Conservation (phyloP, 371 early-diverging fungal species). For the Syncephalis plumigaleata region DNA sequence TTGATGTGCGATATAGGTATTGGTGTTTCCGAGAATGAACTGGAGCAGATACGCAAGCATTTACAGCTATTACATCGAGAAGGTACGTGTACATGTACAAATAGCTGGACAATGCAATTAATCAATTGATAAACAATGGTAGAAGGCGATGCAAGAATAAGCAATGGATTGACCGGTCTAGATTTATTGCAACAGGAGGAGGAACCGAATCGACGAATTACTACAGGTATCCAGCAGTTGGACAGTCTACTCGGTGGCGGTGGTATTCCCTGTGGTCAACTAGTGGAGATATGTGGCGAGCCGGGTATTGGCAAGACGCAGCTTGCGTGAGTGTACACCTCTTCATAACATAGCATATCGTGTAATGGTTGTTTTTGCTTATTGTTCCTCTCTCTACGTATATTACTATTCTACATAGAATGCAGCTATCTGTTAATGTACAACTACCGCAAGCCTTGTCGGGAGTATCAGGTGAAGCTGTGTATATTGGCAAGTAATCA, state of each 20-base stretch:
- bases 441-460: constrained; percentile 18
- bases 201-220: constrained; percentile 7
- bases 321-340: constrained; percentile 20
- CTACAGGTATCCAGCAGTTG: constrained; percentile 19
- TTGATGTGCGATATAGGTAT: too few species aligned
- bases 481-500: constrained; percentile 46
- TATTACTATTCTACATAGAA: constrained; percentile 14
- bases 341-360: neutral
- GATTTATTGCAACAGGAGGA: constrained; percentile 10
- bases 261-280: constrained; percentile 25
- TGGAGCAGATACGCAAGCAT: too few species aligned
- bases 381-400: neutral
- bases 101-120: too few species aligned
- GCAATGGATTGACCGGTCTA: constrained; percentile 3
- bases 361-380: neutral
- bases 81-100: too few species aligned
- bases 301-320: constrained; percentile 52
- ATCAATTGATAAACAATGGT: too few species aligned
- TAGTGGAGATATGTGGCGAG: constrained; percentile 45
- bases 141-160: too few species aligned
- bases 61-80: too few species aligned
- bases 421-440: constrained; percentile 39
- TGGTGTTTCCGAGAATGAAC: too few species aligned
- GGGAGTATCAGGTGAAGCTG: constrained; percentile 27
- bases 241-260: constrained; percentile 23